phyloP scores from a whole-genome alignment of 208 protist genomes.

The Leishmania guyanensis region DNA sequence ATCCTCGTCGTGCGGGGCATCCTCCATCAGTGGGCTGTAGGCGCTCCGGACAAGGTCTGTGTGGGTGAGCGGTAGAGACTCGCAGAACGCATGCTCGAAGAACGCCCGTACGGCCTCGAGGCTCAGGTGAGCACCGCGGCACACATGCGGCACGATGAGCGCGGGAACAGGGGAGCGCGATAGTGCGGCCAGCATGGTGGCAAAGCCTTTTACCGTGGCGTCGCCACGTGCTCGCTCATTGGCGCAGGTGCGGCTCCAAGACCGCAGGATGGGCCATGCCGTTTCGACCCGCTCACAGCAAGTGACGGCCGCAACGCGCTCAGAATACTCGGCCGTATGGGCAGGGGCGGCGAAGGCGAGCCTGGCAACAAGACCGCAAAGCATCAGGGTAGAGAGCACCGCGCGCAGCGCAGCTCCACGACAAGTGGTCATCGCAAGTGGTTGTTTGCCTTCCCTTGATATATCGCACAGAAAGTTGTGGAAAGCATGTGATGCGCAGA shows the following conservation, averaged over 20 bases:
- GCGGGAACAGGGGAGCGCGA: slow-evolving; percentile 7
- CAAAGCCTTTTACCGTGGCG: slow-evolving; percentile 9
- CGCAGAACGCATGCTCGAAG: slow-evolving; percentile 31
- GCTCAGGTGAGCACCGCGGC: slow-evolving; percentile 12
- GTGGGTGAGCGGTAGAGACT: slow-evolving; percentile 35
- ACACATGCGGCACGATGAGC: slow-evolving; percentile 5
- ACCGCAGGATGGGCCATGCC: slow-evolving; percentile 33
- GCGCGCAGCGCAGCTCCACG: background rate
- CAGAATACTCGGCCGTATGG: background rate
- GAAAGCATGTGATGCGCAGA: background rate
- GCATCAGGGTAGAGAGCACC: background rate
- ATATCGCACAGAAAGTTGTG: background rate
- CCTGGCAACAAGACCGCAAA: background rate
- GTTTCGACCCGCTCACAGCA: slow-evolving; percentile 43
- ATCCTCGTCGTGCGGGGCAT: slow-evolving; percentile 44
- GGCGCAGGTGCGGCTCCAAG: slow-evolving; percentile 32
- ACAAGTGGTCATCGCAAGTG: background rate
- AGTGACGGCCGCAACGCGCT: slow-evolving; percentile 15
- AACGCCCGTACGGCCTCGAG: slow-evolving; percentile 18
- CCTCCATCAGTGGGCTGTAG: slow-evolving; percentile 38
- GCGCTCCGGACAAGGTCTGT: slow-evolving; percentile 33
- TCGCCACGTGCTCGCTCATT: background rate
- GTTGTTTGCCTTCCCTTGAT: background rate
- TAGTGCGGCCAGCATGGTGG: slow-evolving; percentile 20
- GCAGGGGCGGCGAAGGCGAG: background rate